phyloP scores from a whole-genome alignment of 352 stramenopile genomes.

The Pythium apleroticum region DNA sequence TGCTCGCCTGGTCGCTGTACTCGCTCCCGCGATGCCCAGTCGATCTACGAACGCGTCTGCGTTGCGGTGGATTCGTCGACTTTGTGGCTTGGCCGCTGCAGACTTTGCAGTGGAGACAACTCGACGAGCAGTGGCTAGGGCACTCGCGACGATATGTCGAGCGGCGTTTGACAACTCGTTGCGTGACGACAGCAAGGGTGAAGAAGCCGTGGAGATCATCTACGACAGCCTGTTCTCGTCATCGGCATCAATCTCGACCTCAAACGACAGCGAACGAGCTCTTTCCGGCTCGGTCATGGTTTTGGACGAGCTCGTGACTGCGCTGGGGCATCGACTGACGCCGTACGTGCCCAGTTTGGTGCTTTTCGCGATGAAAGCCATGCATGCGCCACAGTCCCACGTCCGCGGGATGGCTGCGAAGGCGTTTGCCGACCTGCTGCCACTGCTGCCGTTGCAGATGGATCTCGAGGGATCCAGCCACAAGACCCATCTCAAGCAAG shows the following conservation, averaged over 20 bases:
- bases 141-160: conserved; percentile 39
- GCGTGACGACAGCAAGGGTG: background rate
- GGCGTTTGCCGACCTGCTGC: conserved; percentile 72
- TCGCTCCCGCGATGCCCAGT: conserved; percentile 36
- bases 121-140: conserved; percentile 35
- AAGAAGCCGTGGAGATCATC: conserved; percentile 34
- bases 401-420: conserved; percentile 49
- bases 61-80: conserved; percentile 45
- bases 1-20: conserved; percentile 45
- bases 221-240: conserved; percentile 49
- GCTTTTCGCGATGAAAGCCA: conserved; percentile 65
- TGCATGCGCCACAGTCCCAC: conserved; percentile 45
- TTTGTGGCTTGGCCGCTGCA: conserved; percentile 34
- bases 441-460: conserved; percentile 74
- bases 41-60: conserved; percentile 29
- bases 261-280: background rate
- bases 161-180: background rate
- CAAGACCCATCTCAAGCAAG: conserved; percentile 15
- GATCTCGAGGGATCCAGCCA: conserved; percentile 37
- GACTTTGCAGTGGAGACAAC: conserved; percentile 30
- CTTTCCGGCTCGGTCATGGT: conserved; percentile 55
- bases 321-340: conserved; percentile 36
- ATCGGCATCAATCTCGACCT: conserved; percentile 8
- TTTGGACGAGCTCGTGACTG: conserved; percentile 48
- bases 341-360: conserved; percentile 70